phyloP scores from a whole-genome alignment of 148 eudicot genomes.

The Chenopodium suecicum region DNA sequence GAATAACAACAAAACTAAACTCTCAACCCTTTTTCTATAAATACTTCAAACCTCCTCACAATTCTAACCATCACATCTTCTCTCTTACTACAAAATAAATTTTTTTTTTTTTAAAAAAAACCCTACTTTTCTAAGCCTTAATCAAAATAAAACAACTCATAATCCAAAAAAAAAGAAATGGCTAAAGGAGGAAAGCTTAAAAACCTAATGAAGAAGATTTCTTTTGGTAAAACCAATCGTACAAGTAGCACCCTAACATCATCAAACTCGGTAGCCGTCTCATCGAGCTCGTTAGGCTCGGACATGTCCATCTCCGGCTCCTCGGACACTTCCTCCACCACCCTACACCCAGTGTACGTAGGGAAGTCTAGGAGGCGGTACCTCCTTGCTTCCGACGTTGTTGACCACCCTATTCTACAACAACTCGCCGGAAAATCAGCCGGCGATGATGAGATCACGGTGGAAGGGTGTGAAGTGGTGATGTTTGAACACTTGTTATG shows the following conservation, averaged over 20 bases:
- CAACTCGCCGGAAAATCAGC: slow-evolving; percentile 33
- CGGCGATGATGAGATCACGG: slow-evolving; percentile 27
- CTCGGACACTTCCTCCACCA: slow-evolving; percentile 8
- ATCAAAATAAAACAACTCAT: neutral
- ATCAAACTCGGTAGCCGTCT: slow-evolving; percentile 21
- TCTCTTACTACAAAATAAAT: slow-evolving; percentile 6
- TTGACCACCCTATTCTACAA: slow-evolving; percentile 43
- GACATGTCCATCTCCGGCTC: slow-evolving; percentile 8
- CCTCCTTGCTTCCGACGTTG: slow-evolving; percentile 37
- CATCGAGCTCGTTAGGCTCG: slow-evolving; percentile 12
- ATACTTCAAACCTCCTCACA: slow-evolving; percentile 31
- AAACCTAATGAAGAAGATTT: slow-evolving; percentile 65
- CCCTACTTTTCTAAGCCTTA: neutral
- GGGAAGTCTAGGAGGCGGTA: slow-evolving; percentile 52
- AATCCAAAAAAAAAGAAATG: slow-evolving; percentile 28
- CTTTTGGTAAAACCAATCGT: slow-evolving; percentile 43
- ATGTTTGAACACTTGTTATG: slow-evolving; percentile 67
- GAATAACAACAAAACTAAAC: neutral
- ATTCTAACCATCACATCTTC: slow-evolving; percentile 28
- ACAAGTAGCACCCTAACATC: slow-evolving; percentile 17
- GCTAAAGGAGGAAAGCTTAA: slow-evolving; percentile 67
- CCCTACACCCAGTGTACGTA: slow-evolving; percentile 47
- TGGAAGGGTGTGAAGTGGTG: slow-evolving; percentile 59
- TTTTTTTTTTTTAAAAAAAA: neutral
- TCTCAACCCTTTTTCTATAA: slow-evolving; percentile 26